A percentile compares a stretch with the other conserved stretches of the same genome.
These are phyloP conservation scores for Wickerhamomyces sp. DNA, from an alignment of 1,139 yeast genomes.

Conservation along the genomic window DNA sequence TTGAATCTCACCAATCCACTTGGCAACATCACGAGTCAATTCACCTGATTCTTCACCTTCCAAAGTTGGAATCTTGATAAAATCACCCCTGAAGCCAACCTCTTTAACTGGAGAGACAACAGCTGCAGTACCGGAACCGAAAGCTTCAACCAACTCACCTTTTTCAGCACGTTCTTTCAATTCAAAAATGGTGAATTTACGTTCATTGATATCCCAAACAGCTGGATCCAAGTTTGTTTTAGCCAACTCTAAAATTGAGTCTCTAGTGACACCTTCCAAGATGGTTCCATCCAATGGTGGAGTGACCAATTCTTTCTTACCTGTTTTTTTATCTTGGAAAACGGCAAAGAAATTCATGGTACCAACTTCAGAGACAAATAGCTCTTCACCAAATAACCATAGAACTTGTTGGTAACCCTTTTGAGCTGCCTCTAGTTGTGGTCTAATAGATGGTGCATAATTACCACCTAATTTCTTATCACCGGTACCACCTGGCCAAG, in stretches of 20 bases:
- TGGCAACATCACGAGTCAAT: conserved; percentile 66
- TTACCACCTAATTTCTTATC: conserved; percentile 95
- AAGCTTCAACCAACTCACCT: conserved; percentile 88
- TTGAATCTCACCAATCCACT: conserved; percentile 86
- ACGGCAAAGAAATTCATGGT: conserved; percentile 94
- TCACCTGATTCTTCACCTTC: conserved; percentile 78
- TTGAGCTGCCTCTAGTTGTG: conserved; percentile 81
- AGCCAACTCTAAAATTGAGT: conserved; percentile 73
- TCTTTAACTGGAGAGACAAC: conserved; percentile 89
- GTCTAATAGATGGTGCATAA: conserved; percentile 91
- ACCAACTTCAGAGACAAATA: conserved; percentile 90
- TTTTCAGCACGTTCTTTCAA: conserved; percentile 68
- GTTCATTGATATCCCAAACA: conserved; percentile 79
- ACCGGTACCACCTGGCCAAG: conserved; percentile 99
- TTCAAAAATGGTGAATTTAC: conserved; percentile 77
- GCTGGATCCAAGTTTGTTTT: conserved; percentile 63
- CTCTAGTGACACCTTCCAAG: conserved; percentile 95
- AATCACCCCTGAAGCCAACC: conserved; percentile 73
- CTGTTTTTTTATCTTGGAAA: conserved; percentile 60
- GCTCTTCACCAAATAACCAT: conserved; percentile 93
- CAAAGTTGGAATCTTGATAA: conserved; percentile 69
- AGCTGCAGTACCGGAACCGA: conserved; percentile 98
- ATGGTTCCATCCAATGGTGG: conserved; percentile 97
- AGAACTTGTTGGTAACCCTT: conserved; percentile 92
- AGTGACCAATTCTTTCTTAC: conserved; percentile 88